These are phyloP conservation scores for Limonium bicolor DNA, from an alignment of 148 eudicot genomes.

Conservation along the genomic window DNA sequence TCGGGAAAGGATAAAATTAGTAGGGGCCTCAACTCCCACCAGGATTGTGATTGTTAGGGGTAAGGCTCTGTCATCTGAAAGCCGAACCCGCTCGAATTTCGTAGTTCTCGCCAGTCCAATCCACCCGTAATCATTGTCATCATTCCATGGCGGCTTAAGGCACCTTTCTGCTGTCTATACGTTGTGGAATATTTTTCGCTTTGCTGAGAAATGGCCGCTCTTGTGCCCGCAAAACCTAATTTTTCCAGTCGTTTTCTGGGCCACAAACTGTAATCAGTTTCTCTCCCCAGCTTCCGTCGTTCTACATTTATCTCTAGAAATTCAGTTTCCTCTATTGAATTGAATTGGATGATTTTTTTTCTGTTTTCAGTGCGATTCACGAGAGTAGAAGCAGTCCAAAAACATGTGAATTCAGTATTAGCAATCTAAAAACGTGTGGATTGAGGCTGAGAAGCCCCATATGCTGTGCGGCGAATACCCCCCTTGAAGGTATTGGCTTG, in stretches of 20 bases:
- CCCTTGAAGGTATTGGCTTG: slow-evolving; percentile 36
- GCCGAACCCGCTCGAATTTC: too few species aligned
- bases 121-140: too few species aligned
- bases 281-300: slow-evolving; percentile 1
- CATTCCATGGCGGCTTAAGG: too few species aligned
- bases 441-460: slow-evolving; percentile 19
- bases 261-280: slow-evolving; percentile 34
- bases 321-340: not conserved
- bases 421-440: too few species aligned
- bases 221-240: slow-evolving; percentile 39
- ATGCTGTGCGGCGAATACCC: slow-evolving; percentile 39
- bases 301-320: not conserved
- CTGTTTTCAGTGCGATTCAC: slow-evolving; percentile 18
- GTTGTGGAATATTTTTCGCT: too few species aligned
- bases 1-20: too few species aligned
- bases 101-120: too few species aligned
- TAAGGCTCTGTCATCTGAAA: too few species aligned
- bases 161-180: too few species aligned
- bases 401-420: not conserved
- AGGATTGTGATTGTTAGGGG: too few species aligned
- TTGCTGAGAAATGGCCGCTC: slow-evolving; percentile 33
- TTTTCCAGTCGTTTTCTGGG: slow-evolving; percentile 28
- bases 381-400: slow-evolving; percentile 15
- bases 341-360: not conserved
- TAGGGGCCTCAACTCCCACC: too few species aligned